These are phyloP conservation scores for Centrapalus pauciflorus DNA, from an alignment of 129 eudicot genomes.

Conservation along the genomic window DNA sequence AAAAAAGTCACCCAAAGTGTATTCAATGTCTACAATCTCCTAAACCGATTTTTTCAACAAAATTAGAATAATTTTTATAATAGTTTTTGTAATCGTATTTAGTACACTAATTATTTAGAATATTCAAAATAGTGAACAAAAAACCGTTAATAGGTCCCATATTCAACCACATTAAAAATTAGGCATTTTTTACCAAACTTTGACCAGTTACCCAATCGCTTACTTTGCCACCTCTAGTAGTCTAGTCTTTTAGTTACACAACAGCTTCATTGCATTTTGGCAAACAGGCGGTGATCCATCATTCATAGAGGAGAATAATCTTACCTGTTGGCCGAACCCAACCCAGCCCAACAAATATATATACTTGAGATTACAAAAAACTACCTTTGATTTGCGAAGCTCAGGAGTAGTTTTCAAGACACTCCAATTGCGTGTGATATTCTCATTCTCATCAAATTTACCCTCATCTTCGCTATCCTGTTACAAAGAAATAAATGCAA, in stretches of 20 bases:
- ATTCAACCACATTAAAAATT: background rate
- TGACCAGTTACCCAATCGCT: background rate
- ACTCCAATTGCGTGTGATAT: conserved; percentile 89
- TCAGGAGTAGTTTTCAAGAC: conserved; percentile 75
- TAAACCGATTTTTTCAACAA: background rate
- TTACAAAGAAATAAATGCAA: conserved; percentile 3
- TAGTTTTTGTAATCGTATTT: background rate
- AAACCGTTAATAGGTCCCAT: background rate
- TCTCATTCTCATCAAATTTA: conserved; percentile 63
- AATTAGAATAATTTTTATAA: background rate
- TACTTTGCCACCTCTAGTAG: background rate
- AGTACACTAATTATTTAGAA: background rate
- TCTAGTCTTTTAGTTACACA: too few species aligned
- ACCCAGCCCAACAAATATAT: too few species aligned
- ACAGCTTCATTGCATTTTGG: too few species aligned
- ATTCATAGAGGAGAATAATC: background rate
- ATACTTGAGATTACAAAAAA: background rate
- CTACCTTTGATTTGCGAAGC: conserved; percentile 83
- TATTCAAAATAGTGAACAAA: background rate
- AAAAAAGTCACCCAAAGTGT: background rate
- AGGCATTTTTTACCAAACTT: background rate
- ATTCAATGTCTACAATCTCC: background rate
- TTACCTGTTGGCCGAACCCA: too few species aligned
- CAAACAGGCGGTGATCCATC: background rate
- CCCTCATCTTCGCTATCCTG: conserved; percentile 72